phyloP scores from a whole-genome alignment of 805 yeast species.

The Candida ficus region DNA sequence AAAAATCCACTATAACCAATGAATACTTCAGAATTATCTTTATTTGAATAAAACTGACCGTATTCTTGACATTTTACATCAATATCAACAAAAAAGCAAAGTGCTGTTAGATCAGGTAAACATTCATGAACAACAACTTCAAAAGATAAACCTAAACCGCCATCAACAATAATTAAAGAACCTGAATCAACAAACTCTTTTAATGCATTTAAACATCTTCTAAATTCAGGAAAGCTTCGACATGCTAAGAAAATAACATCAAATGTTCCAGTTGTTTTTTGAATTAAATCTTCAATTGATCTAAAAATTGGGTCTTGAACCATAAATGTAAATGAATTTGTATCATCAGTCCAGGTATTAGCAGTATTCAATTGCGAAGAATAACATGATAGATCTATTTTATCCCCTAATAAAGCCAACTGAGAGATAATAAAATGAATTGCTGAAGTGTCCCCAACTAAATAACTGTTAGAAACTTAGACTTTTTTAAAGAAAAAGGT shows the following conservation, averaged over 20 bases:
- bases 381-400: background rate
- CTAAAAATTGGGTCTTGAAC: background rate
- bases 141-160: constrained; percentile 10
- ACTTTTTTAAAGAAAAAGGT: no score
- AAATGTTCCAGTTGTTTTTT: background rate
- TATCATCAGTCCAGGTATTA: background rate
- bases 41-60: background rate
- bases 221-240: constrained; percentile 8
- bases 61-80: constrained; percentile 2
- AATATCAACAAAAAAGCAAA: constrained; percentile 6
- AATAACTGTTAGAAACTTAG: background rate
- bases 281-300: background rate
- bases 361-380: background rate
- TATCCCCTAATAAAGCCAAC: background rate
- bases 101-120: constrained; percentile 2
- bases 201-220: constrained; percentile 1
- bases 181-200: background rate
- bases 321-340: background rate
- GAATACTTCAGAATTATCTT: background rate
- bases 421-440: constrained; percentile 3
- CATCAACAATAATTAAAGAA: constrained; percentile 14
- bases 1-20: constrained; percentile 4
- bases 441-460: constrained; percentile 11
- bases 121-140: constrained; percentile 10
- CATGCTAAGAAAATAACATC: constrained; percentile 14